Percentiles rank a stretch among this genome's conserved stretches.
Evolutionary conservation across 257 asterid species (phyloP).

Genomic region (Verbena officinalis): DNA sequence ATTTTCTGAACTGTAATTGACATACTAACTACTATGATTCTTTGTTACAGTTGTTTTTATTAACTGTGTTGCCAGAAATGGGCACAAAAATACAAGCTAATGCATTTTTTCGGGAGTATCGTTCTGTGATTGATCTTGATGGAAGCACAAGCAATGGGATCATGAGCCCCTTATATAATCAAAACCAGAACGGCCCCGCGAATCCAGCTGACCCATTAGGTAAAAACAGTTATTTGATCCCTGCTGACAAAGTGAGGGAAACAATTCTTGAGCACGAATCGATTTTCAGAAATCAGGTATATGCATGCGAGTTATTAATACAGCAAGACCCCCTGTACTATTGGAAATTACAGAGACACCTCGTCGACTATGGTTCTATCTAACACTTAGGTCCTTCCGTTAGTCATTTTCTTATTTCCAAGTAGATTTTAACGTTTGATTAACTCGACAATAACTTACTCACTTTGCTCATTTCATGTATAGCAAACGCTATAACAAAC

Average conservation of each 20-base stretch:
- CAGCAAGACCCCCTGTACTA: no score
- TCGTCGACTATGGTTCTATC: no score
- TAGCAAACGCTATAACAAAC: no score
- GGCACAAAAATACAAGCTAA: conserved; percentile 64
- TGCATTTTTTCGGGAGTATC: conserved; percentile 37
- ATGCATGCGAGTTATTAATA: background rate
- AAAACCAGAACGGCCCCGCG: conserved; percentile 35
- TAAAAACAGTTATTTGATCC: conserved; percentile 32
- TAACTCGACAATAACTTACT: no score
- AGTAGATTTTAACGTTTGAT: no score
- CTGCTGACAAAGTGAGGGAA: conserved; percentile 56
- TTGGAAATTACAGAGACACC: no score
- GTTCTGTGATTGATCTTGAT: conserved; percentile 44
- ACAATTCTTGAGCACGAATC: conserved; percentile 71
- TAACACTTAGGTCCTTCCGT: no score
- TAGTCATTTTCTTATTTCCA: no score
- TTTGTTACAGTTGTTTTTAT: conserved; percentile 2
- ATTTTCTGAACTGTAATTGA: conserved; percentile 15
- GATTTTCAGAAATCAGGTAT: conserved; percentile 76
- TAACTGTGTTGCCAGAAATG: conserved; percentile 52
- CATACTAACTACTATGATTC: background rate
- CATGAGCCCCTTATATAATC: conserved; percentile 39
- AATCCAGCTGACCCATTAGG: conserved; percentile 28
- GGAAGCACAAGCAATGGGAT: conserved; percentile 36
- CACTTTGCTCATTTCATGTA: no score